Evolutionary conservation across 192 early-diverging fungal species (phyloP).

Genomic region (Gonapodya prolifera): DNA sequence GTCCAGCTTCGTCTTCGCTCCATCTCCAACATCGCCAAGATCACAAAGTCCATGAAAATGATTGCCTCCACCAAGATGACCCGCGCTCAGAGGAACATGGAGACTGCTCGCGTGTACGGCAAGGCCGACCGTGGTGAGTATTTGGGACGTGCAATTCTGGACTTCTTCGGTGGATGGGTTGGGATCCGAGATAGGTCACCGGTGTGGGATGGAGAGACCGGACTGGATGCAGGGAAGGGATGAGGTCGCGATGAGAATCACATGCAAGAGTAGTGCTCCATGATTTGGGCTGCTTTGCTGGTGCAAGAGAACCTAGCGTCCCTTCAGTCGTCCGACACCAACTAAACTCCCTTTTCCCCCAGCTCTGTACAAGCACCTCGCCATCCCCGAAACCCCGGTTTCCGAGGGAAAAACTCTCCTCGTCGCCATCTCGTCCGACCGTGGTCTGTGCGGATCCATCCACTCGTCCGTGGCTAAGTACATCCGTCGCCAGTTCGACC

Average conservation of each 20-base stretch:
- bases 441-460: slow-evolving; percentile 98
- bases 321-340: no score
- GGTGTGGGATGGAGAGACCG: no score
- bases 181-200: no score
- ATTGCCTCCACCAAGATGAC: slow-evolving; percentile 99
- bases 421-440: slow-evolving; percentile 83
- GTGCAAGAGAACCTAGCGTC: no score
- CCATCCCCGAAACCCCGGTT: slow-evolving; percentile 40
- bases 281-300: no score
- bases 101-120: slow-evolving; percentile 69
- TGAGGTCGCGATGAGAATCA: no score
- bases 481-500: slow-evolving; percentile 50
- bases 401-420: slow-evolving; percentile 54
- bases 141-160: not conserved
- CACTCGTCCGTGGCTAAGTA: slow-evolving; percentile 84
- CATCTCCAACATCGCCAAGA: slow-evolving; percentile 96
- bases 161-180: not conserved
- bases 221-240: no score
- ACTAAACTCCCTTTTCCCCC: not conserved
- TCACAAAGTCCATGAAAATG: slow-evolving; percentile 99
- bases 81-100: slow-evolving; percentile 75
- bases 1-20: slow-evolving; percentile 92
- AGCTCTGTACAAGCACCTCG: slow-evolving; percentile 65
- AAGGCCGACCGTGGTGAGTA: slow-evolving; percentile 42
- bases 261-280: no score